phyloP scores from a whole-genome alignment of 2,329 filamentous ascomycete species.

The Pseudogymnoascus sp. region DNA sequence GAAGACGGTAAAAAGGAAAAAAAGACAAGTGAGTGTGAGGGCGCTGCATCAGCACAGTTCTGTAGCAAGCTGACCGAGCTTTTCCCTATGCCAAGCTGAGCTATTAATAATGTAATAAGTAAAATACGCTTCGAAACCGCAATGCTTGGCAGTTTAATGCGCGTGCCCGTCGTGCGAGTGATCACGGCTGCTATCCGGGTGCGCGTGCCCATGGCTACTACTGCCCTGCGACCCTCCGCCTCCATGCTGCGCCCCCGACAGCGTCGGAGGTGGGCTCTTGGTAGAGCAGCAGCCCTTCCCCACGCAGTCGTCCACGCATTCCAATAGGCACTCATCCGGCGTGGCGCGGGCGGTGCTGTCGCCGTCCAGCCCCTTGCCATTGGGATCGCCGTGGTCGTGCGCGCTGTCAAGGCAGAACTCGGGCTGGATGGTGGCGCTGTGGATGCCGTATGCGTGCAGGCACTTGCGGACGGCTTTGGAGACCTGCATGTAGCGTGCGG shows the following conservation, averaged over 20 bases:
- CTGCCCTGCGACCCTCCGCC: not conserved
- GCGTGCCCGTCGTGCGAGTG: conserved; percentile 2
- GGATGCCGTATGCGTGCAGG: conserved; percentile 90
- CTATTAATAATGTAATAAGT: conserved; percentile 1
- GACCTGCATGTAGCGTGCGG: conserved; percentile 78
- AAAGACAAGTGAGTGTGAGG: not conserved
- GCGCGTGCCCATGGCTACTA: not conserved
- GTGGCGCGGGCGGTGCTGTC: conserved; percentile 13
- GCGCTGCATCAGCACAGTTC: not conserved
- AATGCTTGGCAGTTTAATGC: not conserved
- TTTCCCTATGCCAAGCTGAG: not conserved
- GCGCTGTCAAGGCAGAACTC: conserved; percentile 61
- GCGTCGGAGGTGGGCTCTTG: conserved; percentile 10
- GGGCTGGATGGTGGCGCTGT: conserved; percentile 94
- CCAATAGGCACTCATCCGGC: conserved; percentile 26
- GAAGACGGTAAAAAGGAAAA: not conserved
- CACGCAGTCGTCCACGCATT: conserved; percentile 30
- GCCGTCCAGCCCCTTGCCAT: conserved; percentile 21
- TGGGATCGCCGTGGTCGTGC: conserved; percentile 23
- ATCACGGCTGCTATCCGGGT: not conserved
- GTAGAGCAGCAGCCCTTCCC: conserved; percentile 27
- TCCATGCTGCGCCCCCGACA: not conserved
- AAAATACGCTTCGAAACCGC: not conserved
- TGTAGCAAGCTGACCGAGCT: not conserved
- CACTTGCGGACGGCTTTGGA: conserved; percentile 77